Conservation (phyloP, 116 monocot genomes). For the Phalaenopsis hybrid region DNA sequence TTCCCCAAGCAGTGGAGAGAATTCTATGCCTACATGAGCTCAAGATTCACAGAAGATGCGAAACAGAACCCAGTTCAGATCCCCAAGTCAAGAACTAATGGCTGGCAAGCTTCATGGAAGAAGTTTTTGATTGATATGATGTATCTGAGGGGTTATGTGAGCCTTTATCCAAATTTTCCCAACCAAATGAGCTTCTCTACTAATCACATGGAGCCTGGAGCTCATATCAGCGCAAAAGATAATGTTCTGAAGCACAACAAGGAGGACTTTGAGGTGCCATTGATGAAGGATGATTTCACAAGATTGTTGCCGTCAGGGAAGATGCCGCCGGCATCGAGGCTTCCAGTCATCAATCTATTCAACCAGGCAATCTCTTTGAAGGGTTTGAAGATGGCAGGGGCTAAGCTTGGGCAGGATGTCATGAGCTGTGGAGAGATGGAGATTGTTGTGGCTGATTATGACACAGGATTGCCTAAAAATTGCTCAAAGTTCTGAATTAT, state of each 20-base stretch:
- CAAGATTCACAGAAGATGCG: conserved; percentile 77
- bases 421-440: conserved; percentile 40
- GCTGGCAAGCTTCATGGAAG: conserved; percentile 98
- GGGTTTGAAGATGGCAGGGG: conserved; percentile 76
- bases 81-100: conserved; percentile 84
- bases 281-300: conserved; percentile 67
- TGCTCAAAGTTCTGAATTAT: conserved; percentile 40
- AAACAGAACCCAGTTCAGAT: conserved; percentile 90
- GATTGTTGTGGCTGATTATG: conserved; percentile 45
- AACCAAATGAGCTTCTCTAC: conserved; percentile 84
- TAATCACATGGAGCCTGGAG: conserved; percentile 97
- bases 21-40: conserved; percentile 84
- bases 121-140: conserved; percentile 98
- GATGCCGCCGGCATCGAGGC: conserved; percentile 63
- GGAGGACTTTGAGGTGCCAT: conserved; percentile 78
- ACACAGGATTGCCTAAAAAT: conserved; percentile 66
- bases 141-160: conserved; percentile 88
- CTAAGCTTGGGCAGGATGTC: conserved; percentile 76
- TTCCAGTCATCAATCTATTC: conserved; percentile 80
- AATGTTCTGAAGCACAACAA: conserved; percentile 72
- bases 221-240: conserved; percentile 85
- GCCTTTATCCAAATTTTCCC: conserved; percentile 87
- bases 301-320: conserved; percentile 54
- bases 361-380: conserved; percentile 75
- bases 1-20: conserved; percentile 97